A percentile compares a stretch with the other conserved stretches of the same genome.
phyloP scores from a whole-genome alignment of 1,139 yeast genomes.

The Taphrina communis region DNA sequence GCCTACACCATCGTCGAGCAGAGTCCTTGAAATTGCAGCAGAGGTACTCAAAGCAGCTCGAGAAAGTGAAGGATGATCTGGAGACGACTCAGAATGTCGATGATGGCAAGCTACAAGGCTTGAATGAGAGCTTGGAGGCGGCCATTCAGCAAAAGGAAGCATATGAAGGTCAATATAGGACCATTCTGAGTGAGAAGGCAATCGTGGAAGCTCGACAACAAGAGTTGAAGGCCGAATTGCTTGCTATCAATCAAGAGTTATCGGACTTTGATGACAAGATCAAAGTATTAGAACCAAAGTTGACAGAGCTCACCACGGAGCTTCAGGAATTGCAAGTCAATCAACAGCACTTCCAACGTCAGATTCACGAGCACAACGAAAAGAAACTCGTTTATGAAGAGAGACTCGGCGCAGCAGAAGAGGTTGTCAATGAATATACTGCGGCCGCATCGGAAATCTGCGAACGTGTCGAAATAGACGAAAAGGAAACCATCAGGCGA shows the following conservation, averaged over 20 bases:
- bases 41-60: constrained; percentile 18
- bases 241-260: constrained; percentile 48
- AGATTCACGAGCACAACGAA: constrained; percentile 11
- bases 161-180: constrained; percentile 24
- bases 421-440: constrained; percentile 2
- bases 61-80: constrained; percentile 29
- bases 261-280: constrained; percentile 46
- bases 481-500: constrained; percentile 30
- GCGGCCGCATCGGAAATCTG: constrained; percentile 35
- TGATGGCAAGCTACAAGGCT: constrained; percentile 34
- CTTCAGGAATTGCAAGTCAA: constrained; percentile 42
- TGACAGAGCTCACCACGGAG: constrained; percentile 44
- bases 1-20: constrained; percentile 7
- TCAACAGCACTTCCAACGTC: constrained; percentile 17
- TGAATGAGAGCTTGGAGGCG: constrained; percentile 29
- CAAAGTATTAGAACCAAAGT: constrained; percentile 45
- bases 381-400: constrained; percentile 12
- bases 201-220: constrained; percentile 16
- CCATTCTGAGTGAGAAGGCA: constrained; percentile 29
- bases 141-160: constrained; percentile 26
- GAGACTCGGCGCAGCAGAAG: not conserved
- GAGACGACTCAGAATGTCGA: constrained; percentile 27
- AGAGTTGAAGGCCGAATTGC: constrained; percentile 46
- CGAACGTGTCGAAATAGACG: constrained; percentile 38
- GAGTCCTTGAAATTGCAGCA: constrained; percentile 14